Percentiles rank a stretch among this genome's conserved stretches.
These are phyloP conservation scores for Ophiostoma populinum DNA, from an alignment of 2,329 filamentous ascomycete species.

Conservation along the genomic window DNA sequence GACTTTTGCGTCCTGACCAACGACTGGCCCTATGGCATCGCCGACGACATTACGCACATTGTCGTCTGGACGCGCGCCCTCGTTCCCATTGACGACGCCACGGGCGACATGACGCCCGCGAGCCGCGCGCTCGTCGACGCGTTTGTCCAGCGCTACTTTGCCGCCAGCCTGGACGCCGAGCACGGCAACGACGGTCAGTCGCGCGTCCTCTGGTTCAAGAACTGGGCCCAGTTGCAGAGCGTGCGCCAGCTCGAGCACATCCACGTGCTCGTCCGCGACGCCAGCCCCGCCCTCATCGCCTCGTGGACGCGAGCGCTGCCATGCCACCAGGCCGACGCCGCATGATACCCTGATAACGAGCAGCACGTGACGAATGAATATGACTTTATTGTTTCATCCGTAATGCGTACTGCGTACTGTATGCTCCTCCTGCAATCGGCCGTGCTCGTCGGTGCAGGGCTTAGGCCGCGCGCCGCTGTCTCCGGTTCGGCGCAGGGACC, in stretches of 20 bases:
- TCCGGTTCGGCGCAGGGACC: conserved; percentile 30
- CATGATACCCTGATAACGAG: no score
- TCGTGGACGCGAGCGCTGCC: conserved; percentile 34
- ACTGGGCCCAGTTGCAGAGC: conserved; percentile 78
- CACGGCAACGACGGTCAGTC: conserved; percentile 21
- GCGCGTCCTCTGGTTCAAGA: conserved; percentile 74
- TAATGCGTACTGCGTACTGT: no score
- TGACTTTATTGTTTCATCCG: no score
- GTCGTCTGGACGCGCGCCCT: conserved; percentile 83
- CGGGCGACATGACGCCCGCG: conserved; percentile 52
- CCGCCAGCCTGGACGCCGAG: conserved; percentile 29
- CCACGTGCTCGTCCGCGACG: conserved; percentile 52
- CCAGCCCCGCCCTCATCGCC: conserved; percentile 31
- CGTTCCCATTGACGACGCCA: conserved; percentile 52
- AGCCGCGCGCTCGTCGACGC: conserved; percentile 45
- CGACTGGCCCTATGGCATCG: conserved; percentile 84
- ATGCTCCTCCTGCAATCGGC: no score
- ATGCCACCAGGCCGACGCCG: conserved; percentile 12
- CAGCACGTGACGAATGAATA: no score
- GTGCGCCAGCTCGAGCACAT: conserved; percentile 79
- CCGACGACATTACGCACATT: conserved; percentile 51
- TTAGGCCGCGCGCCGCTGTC: conserved; percentile 35
- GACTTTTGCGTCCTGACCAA: conserved; percentile 63
- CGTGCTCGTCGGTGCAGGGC: no score
- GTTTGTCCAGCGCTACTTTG: conserved; percentile 57